A percentile compares a stretch with the other conserved stretches of the same genome.
These are phyloP conservation scores for Stereocaulon alpinum DNA, from an alignment of 495 filamentous ascomycete genomes.

Conservation along the genomic window DNA sequence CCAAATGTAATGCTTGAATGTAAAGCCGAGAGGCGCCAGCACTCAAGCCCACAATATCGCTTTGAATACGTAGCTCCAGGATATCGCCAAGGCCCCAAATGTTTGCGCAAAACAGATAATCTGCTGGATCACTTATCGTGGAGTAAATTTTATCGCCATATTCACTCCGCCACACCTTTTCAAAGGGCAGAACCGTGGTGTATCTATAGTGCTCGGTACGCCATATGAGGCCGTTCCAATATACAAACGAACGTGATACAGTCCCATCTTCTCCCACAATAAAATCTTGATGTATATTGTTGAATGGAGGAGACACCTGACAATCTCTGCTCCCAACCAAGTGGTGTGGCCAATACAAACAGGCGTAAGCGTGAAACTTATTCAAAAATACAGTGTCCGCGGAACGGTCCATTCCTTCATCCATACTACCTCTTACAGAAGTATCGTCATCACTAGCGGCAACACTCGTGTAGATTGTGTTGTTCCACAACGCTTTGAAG, in stretches of 20 bases:
- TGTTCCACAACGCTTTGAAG: background rate
- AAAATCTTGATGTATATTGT: background rate
- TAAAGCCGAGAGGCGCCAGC: too few relatives aligned
- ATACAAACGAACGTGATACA: background rate
- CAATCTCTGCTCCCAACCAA: background rate
- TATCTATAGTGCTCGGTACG: accelerated
- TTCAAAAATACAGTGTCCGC: background rate
- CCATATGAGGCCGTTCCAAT: background rate
- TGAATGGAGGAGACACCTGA: background rate
- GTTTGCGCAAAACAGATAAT: too few relatives aligned
- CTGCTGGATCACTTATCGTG: too few relatives aligned
- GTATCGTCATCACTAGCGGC: background rate
- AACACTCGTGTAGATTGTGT: background rate
- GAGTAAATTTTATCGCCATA: too few relatives aligned
- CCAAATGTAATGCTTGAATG: too few relatives aligned
- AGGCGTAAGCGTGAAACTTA: background rate
- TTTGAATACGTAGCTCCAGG: too few relatives aligned
- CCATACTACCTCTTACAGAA: background rate
- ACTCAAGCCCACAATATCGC: too few relatives aligned
- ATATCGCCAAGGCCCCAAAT: too few relatives aligned
- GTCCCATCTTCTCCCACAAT: background rate
- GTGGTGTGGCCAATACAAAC: constrained; percentile 2
- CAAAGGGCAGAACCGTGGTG: too few relatives aligned
- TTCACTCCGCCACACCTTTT: background rate
- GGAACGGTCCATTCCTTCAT: background rate